These are phyloP conservation scores for Saxophila tyrrhenica DNA, from an alignment of 495 filamentous ascomycete genomes.

Conservation along the genomic window DNA sequence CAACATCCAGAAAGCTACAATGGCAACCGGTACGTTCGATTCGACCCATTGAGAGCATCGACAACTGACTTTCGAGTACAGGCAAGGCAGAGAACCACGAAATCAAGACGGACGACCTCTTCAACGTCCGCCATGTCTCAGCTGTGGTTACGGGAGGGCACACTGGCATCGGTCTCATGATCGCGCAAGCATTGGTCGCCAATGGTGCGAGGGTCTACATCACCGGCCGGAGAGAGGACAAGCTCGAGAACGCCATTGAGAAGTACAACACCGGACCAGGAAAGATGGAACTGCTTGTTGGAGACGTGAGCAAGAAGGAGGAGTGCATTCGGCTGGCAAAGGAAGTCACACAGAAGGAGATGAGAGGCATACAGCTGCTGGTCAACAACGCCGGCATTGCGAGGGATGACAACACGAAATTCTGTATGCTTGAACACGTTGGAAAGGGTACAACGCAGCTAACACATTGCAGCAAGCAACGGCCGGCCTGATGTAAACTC, in stretches of 20 bases:
- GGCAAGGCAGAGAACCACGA: conserved; percentile 23
- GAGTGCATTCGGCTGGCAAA: conserved; percentile 23
- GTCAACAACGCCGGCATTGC: conserved; percentile 33
- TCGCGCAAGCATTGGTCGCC: conserved; percentile 62
- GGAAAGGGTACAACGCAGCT: not conserved
- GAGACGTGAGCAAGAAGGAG: conserved; percentile 25
- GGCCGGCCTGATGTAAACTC: conserved; percentile 23
- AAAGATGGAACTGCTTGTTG: conserved; percentile 18
- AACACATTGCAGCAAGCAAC: conserved; percentile 1
- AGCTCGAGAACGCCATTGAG: conserved; percentile 22
- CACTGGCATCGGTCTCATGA: conserved; percentile 57
- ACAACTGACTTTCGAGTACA: not conserved
- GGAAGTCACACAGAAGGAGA: conserved; percentile 25
- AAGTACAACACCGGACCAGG: conserved; percentile 23
- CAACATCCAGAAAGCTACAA: conserved; percentile 5
- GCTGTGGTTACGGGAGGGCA: conserved; percentile 30
- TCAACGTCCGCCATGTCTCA: conserved; percentile 28
- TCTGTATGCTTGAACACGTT: conserved; percentile 2
- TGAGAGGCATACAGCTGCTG: conserved; percentile 27
- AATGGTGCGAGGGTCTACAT: conserved; percentile 60
- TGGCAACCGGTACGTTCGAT: conserved; percentile 1
- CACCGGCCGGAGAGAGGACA: conserved; percentile 25
- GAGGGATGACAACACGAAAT: conserved; percentile 26
- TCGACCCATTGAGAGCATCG: not conserved
- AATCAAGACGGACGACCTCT: conserved; percentile 25